A percentile compares a stretch with the other conserved stretches of the same genome.
Conservation (phyloP, 2,329 filamentous ascomycete genomes). For the Lasiodiplodia sp. region DNA sequence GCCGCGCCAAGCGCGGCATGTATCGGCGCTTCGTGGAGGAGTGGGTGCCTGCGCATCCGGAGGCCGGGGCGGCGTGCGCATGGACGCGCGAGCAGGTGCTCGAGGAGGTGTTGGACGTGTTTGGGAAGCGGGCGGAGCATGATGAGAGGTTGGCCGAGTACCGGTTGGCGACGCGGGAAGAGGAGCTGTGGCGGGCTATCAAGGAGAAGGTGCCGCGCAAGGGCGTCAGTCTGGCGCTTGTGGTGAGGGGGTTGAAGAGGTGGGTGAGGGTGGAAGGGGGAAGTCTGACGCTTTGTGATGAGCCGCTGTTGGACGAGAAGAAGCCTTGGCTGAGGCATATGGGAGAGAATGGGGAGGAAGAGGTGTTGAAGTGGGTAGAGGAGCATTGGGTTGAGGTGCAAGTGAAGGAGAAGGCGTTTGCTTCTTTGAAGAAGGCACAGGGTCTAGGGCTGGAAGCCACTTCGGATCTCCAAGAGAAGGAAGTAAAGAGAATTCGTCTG, state of each 20-base stretch:
- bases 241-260: conserved; percentile 42
- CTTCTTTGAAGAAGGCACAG: not conserved
- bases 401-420: conserved; percentile 38
- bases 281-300: conserved; percentile 33
- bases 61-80: conserved; percentile 39
- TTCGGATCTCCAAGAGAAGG: not conserved
- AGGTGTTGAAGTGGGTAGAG: conserved; percentile 39
- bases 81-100: conserved; percentile 55
- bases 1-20: conserved; percentile 62
- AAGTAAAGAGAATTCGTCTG: not conserved
- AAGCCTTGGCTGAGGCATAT: conserved; percentile 36
- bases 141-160: conserved; percentile 46
- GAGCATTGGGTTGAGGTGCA: conserved; percentile 43
- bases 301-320: conserved; percentile 31
- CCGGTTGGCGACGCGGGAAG: conserved; percentile 48
- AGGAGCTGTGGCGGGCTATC: conserved; percentile 53
- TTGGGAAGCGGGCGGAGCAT: conserved; percentile 58
- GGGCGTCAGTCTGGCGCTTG: conserved; percentile 36
- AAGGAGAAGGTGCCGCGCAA: conserved; percentile 47
- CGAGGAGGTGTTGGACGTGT: conserved; percentile 61
- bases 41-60: conserved; percentile 64
- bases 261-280: conserved; percentile 44
- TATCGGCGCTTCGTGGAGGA: conserved; percentile 69
- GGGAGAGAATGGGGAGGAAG: conserved; percentile 28
- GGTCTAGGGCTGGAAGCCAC: not conserved